These are phyloP conservation scores for Helichrysum umbraculigerum DNA, from an alignment of 129 eudicot species.

Conservation along the genomic window DNA sequence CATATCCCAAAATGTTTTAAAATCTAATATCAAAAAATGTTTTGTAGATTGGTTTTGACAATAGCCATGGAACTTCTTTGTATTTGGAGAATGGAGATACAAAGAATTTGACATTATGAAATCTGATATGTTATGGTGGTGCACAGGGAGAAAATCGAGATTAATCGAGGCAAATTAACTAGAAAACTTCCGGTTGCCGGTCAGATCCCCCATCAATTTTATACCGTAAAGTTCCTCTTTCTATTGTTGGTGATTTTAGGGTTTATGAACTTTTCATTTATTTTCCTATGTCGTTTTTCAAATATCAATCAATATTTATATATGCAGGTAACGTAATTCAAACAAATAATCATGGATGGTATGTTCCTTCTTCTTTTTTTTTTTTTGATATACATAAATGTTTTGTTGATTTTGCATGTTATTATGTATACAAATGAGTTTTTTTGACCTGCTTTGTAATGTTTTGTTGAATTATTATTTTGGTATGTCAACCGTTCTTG, in stretches of 20 bases:
- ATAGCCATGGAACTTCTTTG: too few relatives aligned
- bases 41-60: too few relatives aligned
- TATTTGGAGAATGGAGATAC: too few relatives aligned
- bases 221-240: background rate
- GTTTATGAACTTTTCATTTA: background rate
- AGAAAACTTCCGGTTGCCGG: background rate
- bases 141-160: background rate
- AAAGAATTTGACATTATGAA: too few relatives aligned
- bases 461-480: too few relatives aligned
- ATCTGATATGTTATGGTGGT: too few relatives aligned
- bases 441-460: too few relatives aligned
- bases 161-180: background rate
- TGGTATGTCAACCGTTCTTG: background rate
- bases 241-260: background rate
- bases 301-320: background rate
- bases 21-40: too few relatives aligned
- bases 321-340: slow-evolving; percentile 28
- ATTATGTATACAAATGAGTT: background rate
- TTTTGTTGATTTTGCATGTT: background rate
- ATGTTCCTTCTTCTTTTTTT: background rate
- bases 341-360: slow-evolving; percentile 37
- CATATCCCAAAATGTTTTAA: too few relatives aligned
- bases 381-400: background rate
- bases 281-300: background rate
- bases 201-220: too few relatives aligned